Base-by-base conservation (phyloP, 148 eudicot genomes). In the Camellia sinensis region DNA sequence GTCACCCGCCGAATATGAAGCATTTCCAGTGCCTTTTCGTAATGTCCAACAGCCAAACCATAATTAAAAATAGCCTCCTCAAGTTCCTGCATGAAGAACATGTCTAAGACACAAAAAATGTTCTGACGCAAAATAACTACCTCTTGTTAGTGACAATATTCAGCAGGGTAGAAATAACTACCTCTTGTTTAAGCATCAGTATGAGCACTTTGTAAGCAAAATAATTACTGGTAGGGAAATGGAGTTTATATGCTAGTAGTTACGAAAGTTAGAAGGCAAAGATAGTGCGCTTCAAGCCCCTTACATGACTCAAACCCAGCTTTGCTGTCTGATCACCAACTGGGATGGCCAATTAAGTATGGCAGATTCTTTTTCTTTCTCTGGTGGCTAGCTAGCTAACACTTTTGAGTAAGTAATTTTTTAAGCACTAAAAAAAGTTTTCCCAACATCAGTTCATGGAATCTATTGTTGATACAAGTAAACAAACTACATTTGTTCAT, bases 81-180 rank as follows among this genome's bases (percentile, higher is more conserved):
- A 14, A 87, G 78, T 57, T 80, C 85, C 97, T 92, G 89, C 52
- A 60, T 66, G 71, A 48, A 78, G n/a, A 50, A 68, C 67, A 50
- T 40, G 69, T 48, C 11, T 17, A 50, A 67, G 45, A 81, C 70
- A 61, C 65, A 71, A 15, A 15, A 29, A 59, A 61, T 18, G 78
- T 54, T 37, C 63, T 1, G 18, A 19, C 3, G 7, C 7, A 48
- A 29, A 64, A 65, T 29, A 29, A 77, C 61, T 41, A 59, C 22
- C 50, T 9, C 52, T 1, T 8, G 15, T 57, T 18, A 17, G 45
- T 40, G 8, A 43, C 48, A 7, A 57, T 12, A 29, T 37, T 4
- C 41, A 12, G 15, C 75, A n/a, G 17, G n/a, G 72, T 17, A 68
- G 21, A 43, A 68, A 3, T 45, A 21, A 14, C 9, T 21, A 9